Evolutionary conservation across 306 rosid species (phyloP), one percentile per base, ranked within the genome.

Genomic region (Ceratonia siliqua): DNA sequence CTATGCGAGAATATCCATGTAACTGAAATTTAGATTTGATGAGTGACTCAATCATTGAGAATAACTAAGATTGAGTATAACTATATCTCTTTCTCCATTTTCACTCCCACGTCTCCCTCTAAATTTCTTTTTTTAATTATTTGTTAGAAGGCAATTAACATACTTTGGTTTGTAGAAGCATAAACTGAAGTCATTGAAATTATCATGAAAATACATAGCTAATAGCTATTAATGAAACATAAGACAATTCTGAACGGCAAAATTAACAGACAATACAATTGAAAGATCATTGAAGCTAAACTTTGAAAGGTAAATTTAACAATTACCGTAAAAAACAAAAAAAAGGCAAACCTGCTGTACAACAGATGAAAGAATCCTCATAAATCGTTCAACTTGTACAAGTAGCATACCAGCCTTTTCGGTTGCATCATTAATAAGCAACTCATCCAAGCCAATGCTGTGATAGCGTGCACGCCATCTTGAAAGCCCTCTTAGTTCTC

Each of bases 341-440:
- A 69, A 46, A 36, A 25, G 53, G 62, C 87, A 81, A 83, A 94
- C 98, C 97, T 94, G 97, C 87, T 91, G 94, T 79, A 89, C 83
- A 57, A 91, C 98, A 71, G 96, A 87, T 48, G 98, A 91, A 77
- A 91, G 94, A 89, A 89, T 85, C 92, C 87, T 88, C 90, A 90
- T 82, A 88, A 89, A 91, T 77, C 97, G 86, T 83, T 94, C 96
- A 72, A 91, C 90, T 87, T 94, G 98, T 75, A 94, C 89, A 80
- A 94, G 93, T 69, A 94, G 86, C 93, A 88, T 94, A 79, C 98
- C 98, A 72, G 92, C 96, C 81, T 85, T 90, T 85, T 94, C 98
- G 52, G 88, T 86, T 18, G 97, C 96, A 67, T 79, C 72, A 78
- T 74, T 84, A 69, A 94, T 79, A 57, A 94, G 97, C 39, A 82